phyloP scores from a whole-genome alignment of 192 early-diverging fungal species.

The Lobosporangium transversale region DNA sequence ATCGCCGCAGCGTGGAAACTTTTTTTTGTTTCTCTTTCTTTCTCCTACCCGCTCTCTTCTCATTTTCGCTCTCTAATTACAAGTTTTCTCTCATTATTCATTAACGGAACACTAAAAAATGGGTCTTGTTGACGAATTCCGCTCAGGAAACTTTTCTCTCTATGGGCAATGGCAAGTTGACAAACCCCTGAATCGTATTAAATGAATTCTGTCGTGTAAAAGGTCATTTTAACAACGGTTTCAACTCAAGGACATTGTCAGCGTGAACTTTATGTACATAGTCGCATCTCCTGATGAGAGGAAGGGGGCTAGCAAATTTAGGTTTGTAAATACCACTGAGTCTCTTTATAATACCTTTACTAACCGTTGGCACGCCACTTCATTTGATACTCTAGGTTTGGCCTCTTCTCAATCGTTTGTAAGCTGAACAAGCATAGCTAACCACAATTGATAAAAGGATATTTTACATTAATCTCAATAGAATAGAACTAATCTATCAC shows the following conservation, averaged over 20 bases:
- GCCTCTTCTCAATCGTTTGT: conserved; percentile 57
- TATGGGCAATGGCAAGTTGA: conserved; percentile 62
- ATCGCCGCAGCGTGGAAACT: too few species aligned
- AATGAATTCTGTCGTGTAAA: too few species aligned
- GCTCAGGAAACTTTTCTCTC: conserved; percentile 61
- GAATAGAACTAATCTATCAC: too few species aligned
- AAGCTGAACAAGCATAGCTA: conserved; percentile 17
- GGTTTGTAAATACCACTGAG: too few species aligned
- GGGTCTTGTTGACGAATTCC: conserved; percentile 58
- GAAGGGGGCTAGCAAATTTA: too few species aligned
- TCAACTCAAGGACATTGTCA: too few species aligned
- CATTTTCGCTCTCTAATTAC: not conserved
- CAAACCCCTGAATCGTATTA: too few species aligned
- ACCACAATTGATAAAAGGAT: not conserved
- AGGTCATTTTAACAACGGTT: too few species aligned
- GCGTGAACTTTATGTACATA: not conserved
- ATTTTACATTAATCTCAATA: too few species aligned
- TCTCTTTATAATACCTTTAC: too few species aligned
- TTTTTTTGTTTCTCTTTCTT: not conserved
- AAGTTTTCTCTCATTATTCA: not conserved
- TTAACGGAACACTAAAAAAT: conserved; percentile 34
- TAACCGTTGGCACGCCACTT: too few species aligned
- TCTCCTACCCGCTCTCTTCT: not conserved
- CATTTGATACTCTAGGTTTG: conserved; percentile 49
- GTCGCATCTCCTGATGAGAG: not conserved